Conservation (phyloP, 495 filamentous ascomycete species). For the Aspergillus conjunctus region DNA sequence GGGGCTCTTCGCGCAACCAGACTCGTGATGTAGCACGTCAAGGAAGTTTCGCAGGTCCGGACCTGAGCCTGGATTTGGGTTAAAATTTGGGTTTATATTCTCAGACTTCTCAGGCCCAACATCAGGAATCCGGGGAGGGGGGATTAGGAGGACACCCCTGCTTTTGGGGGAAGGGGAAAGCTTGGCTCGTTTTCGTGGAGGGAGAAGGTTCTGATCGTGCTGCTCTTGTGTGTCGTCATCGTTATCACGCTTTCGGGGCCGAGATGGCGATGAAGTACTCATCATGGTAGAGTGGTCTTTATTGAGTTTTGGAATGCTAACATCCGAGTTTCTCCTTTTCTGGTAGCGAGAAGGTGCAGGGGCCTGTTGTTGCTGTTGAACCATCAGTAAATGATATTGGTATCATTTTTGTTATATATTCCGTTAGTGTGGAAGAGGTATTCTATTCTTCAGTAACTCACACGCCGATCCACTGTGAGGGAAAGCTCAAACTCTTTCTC, state of each 20-base stretch:
- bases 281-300: not conserved
- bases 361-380: not conserved
- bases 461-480: constrained; percentile 19
- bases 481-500: constrained; percentile 23
- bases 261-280: not conserved
- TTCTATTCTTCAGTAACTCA: constrained; percentile 7
- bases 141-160: not conserved
- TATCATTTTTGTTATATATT: not conserved
- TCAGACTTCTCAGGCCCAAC: not conserved
- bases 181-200: constrained; percentile 2
- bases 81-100: not conserved
- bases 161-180: not conserved
- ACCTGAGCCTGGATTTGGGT: not conserved
- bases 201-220: not conserved
- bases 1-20: not conserved
- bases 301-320: not conserved
- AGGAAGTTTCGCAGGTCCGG: not conserved
- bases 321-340: constrained; percentile 1
- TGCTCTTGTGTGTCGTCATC: not conserved
- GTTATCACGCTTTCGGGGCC: not conserved
- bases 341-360: not conserved
- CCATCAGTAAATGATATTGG: not conserved
- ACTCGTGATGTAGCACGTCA: not conserved
- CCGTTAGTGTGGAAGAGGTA: not conserved
- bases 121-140: not conserved